Evolutionary conservation across 2,329 filamentous ascomycete species (phyloP).

Genomic region (Niveomyces coronatus): DNA sequence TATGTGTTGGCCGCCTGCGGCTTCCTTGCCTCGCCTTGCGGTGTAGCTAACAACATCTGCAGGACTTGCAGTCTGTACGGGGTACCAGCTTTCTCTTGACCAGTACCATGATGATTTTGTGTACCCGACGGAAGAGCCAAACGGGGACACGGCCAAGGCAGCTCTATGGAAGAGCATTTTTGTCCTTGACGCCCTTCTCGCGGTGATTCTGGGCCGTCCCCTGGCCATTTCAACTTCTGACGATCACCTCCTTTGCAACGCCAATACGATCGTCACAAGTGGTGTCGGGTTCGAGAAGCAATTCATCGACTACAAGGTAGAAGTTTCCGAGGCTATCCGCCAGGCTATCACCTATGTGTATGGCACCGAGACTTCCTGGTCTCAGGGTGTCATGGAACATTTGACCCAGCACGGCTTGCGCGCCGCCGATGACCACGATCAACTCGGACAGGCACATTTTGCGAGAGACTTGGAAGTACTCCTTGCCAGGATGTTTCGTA

Average conservation of each 20-base stretch:
- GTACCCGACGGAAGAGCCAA: neutral
- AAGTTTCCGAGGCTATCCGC: too few species aligned
- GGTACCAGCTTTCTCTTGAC: constrained; percentile 40
- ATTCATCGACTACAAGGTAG: too few species aligned
- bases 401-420: neutral
- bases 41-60: too few species aligned
- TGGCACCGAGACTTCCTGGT: too few species aligned
- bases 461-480: neutral
- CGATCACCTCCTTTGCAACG: neutral
- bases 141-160: neutral
- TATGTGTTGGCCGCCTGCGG: constrained; percentile 49
- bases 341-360: too few species aligned
- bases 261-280: neutral
- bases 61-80: too few species aligned
- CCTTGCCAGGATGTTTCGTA: neutral
- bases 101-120: neutral
- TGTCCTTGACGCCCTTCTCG: constrained; percentile 4
- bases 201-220: constrained; percentile 1
- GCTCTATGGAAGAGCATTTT: constrained; percentile 2
- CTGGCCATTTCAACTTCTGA: neutral
- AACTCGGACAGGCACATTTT: neutral
- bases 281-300: neutral
- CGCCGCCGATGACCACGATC: neutral
- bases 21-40: too few species aligned
- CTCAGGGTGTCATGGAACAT: too few species aligned